Evolutionary conservation across 768 basidiomycete genomes (phyloP).

Genomic region (Hebeloma cylindrosporum): DNA sequence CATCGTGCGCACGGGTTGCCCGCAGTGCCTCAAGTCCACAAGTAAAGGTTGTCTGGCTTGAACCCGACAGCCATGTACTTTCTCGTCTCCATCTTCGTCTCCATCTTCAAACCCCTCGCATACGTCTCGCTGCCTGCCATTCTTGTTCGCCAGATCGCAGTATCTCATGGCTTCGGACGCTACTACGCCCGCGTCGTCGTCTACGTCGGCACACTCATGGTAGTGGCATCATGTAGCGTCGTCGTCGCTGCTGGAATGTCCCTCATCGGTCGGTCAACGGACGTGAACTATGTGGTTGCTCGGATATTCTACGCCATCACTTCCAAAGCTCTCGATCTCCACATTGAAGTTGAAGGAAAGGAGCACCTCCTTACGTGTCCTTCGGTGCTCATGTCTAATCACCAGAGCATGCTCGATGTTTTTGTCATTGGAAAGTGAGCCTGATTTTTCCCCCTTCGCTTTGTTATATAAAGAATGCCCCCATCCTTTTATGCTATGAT

Average conservation of each 20-base stretch:
- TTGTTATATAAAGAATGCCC: background rate
- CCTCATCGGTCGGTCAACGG: conserved; percentile 65
- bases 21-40: conserved; percentile 3
- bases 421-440: conserved; percentile 76
- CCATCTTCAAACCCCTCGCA: conserved; percentile 67
- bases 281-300: conserved; percentile 83
- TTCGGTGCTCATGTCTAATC: conserved; percentile 81
- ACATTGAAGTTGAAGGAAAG: conserved; percentile 80
- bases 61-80: conserved; percentile 52
- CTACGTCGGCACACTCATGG: conserved; percentile 70
- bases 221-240: conserved; percentile 72
- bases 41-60: conserved; percentile 6
- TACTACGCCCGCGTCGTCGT: conserved; percentile 75
- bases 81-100: conserved; percentile 51
- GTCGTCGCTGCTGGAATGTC: conserved; percentile 66
- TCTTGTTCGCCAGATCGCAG: conserved; percentile 59
- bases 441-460: conserved; percentile 1
- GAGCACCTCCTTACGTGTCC: conserved; percentile 76
- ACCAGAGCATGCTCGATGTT: conserved; percentile 93
- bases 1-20: background rate
- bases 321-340: conserved; percentile 61
- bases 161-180: conserved; percentile 58
- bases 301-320: conserved; percentile 76
- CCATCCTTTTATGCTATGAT: background rate
- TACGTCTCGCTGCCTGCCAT: conserved; percentile 76